These are phyloP conservation scores for Podaxis sp. DNA, from an alignment of 768 basidiomycete genomes.

Conservation along the genomic window DNA sequence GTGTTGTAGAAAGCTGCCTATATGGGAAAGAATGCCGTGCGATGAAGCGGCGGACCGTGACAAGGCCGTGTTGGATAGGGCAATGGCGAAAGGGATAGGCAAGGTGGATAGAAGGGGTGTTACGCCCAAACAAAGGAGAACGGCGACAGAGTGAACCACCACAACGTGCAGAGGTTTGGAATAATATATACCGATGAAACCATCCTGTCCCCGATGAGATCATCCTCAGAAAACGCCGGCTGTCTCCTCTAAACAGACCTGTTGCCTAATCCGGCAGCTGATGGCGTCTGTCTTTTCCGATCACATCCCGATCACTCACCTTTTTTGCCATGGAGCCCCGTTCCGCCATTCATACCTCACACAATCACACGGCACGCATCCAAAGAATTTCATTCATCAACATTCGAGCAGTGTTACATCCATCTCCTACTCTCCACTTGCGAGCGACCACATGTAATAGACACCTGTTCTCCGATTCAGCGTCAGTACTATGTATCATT, in stretches of 20 bases:
- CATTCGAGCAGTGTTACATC: not conserved
- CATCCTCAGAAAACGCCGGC: conserved; percentile 1
- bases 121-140: not conserved
- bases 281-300: not conserved
- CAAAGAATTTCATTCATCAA: not conserved
- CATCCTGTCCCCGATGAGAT: not conserved
- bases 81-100: not conserved
- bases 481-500: conserved; percentile 6
- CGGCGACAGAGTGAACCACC: not conserved
- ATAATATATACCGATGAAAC: conserved; percentile 4
- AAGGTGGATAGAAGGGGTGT: not conserved
- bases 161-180: not conserved
- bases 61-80: not conserved
- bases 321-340: conserved; percentile 7
- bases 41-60: not conserved
- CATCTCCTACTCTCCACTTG: conserved; percentile 22
- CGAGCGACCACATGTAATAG: conserved; percentile 87
- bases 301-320: conserved; percentile 5
- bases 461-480: conserved; percentile 41
- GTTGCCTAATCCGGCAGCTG: conserved; percentile 1
- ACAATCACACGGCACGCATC: not conserved
- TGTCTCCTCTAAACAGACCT: not conserved
- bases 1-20: not conserved
- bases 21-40: not conserved
- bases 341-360: not conserved